Base-by-base conservation (phyloP, 1,139 yeast genomes). In the Spencermartinsiella ligniputridi region DNA sequence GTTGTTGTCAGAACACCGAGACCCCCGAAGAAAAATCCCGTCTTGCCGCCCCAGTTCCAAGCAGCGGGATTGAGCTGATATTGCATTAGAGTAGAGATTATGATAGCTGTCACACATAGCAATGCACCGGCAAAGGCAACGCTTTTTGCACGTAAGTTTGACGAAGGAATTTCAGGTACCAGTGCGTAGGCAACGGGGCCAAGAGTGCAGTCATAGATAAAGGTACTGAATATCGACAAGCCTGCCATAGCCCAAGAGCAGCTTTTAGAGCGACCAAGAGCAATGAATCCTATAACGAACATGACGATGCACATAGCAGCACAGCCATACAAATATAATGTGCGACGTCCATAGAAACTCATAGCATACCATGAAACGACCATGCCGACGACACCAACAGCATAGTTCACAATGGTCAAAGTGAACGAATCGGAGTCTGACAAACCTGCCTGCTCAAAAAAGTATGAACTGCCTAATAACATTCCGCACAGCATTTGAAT, bases 1-100 rank as follows among this genome's bases (percentile, higher is more conserved):
- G 52, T 41, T 8, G 46, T 19, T 5, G 41, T 42, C 15, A 64
- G 22, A 3, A 71, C 46, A 20, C 74, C 64, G 42, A 74, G 62
- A 0, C 76, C 82, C 18, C 73, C 78, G 74, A 76, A 79, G 55
- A 79, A 70, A 56, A 76, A 75, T 1, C 78, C 83, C 6, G 79
- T 68, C 58, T 78, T 77, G 34, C 79, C 83, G 44, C 71, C 68
- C 79, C 79, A 72, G 54, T 75, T 69, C 72, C 79, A 75, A 3
- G 72, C 75, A n/a, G 72, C 68, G 2, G 80, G 77, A 58, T 76
- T 77, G 56, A 79, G 67, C 80, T 79, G 72, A 55, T 76, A 73
- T 13, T 84, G 83, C 46, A 70, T 69, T 32, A 75, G 61, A 35
- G 76, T 61, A 19, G 71, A 54, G 56, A 52, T 66, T 35, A 74